Conservation (phyloP, 768 basidiomycete genomes). For the Astraeus odoratus region DNA sequence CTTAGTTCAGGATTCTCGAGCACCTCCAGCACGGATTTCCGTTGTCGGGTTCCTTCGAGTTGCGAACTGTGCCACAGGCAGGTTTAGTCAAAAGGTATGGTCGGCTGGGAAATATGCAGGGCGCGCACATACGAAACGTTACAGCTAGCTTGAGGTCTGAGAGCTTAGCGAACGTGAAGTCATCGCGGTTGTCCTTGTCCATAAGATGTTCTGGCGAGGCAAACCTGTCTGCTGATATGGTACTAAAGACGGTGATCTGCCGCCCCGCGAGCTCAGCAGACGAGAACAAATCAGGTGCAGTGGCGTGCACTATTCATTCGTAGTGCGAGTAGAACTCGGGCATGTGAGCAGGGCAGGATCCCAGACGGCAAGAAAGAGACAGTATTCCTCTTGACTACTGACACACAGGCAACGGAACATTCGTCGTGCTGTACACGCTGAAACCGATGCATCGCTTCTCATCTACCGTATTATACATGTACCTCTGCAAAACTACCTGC, state of each 20-base stretch:
- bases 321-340: no score
- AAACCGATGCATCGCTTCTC: no score
- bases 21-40: constrained; percentile 68
- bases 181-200: constrained; percentile 68
- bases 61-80: constrained; percentile 51
- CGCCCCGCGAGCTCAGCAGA: no score
- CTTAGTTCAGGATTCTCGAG: constrained; percentile 76
- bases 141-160: constrained; percentile 85
- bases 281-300: no score
- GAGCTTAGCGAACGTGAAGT: constrained; percentile 89
- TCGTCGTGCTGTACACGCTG: no score
- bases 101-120: background rate
- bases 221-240: background rate
- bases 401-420: no score
- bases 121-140: constrained; percentile 72
- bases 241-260: background rate
- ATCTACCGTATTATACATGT: background rate
- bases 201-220: no score
- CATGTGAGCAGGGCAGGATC: no score
- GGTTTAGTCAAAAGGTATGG: background rate
- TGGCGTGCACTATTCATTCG: no score
- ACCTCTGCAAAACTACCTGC: background rate
- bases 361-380: no score
- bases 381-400: no score
- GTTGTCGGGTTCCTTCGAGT: constrained; percentile 75